These are phyloP conservation scores for Arthromyces matolae DNA, from an alignment of 768 basidiomycete species.

Conservation along the genomic window DNA sequence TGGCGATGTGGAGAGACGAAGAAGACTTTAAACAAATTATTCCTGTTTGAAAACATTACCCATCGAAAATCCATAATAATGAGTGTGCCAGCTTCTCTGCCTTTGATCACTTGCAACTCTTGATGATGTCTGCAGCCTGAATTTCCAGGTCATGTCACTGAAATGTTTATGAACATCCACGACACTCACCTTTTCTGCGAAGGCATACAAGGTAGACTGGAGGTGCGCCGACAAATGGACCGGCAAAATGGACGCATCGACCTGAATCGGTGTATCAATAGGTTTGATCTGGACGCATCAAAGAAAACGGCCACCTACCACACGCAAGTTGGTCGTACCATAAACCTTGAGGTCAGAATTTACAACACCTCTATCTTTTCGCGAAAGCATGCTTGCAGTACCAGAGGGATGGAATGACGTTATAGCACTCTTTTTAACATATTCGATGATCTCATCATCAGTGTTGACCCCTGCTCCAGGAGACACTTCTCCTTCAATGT, in stretches of 20 bases:
- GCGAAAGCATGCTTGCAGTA: constrained; percentile 30
- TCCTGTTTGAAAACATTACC: no score
- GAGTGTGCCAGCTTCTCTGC: no score
- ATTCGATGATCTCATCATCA: constrained; percentile 20
- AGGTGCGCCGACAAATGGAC: constrained; percentile 19
- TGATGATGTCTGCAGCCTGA: constrained; percentile 14
- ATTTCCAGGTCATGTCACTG: no score
- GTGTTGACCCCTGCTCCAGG: constrained; percentile 12
- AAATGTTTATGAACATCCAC: neutral
- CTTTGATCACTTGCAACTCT: no score
- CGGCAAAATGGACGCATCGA: constrained; percentile 22
- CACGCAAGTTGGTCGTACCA: constrained; percentile 8
- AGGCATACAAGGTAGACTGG: constrained; percentile 19
- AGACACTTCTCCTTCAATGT: constrained; percentile 9
- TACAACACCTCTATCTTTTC: constrained; percentile 32
- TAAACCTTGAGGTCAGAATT: constrained; percentile 28
- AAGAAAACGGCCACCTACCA: neutral
- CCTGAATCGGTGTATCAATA: neutral
- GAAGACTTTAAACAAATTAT: no score
- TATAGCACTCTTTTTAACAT: neutral
- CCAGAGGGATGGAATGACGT: constrained; percentile 20
- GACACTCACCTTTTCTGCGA: constrained; percentile 21
- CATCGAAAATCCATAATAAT: no score
- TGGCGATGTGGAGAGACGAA: no score
- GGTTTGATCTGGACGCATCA: no score